These are phyloP conservation scores for Dichotomocladium elegans DNA, from an alignment of 371 early-diverging fungal species.

Conservation along the genomic window DNA sequence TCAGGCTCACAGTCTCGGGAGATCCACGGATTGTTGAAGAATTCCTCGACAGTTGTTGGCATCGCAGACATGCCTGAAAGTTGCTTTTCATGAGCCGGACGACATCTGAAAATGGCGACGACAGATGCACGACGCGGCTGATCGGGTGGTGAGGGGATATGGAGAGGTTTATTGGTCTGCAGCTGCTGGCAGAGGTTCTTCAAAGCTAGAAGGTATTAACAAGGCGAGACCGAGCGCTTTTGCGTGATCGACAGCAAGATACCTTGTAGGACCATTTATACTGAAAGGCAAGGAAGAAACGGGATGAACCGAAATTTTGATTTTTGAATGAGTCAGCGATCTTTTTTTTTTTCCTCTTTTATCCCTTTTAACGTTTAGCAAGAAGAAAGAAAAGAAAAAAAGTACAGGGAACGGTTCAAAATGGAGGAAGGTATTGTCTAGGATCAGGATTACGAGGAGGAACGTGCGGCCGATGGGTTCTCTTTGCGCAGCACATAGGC, in stretches of 20 bases:
- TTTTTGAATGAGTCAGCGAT: not conserved
- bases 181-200: slow-evolving; percentile 18
- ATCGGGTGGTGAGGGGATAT: slow-evolving; percentile 30
- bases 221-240: not conserved
- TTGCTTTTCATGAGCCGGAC: not conserved
- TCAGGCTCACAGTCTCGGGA: slow-evolving; percentile 41
- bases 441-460: too few species aligned
- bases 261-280: slow-evolving; percentile 1
- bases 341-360: too few species aligned
- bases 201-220: slow-evolving; percentile 10
- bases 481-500: slow-evolving; percentile 70
- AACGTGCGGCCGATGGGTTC: too few species aligned
- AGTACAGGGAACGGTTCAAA: too few species aligned
- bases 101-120: slow-evolving; percentile 39
- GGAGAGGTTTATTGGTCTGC: slow-evolving; percentile 6
- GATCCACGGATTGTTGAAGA: slow-evolving; percentile 36
- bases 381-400: too few species aligned
- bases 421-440: too few species aligned
- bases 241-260: not conserved
- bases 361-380: too few species aligned
- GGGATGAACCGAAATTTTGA: too few species aligned
- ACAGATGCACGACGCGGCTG: slow-evolving; percentile 38
- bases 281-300: too few species aligned
- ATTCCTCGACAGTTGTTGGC: slow-evolving; percentile 18
- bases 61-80: not conserved